Evolutionary conservation across 75 land plant species (phyloP), one percentile per base, ranked within the genome.

Genomic region (Pinus taeda): DNA sequence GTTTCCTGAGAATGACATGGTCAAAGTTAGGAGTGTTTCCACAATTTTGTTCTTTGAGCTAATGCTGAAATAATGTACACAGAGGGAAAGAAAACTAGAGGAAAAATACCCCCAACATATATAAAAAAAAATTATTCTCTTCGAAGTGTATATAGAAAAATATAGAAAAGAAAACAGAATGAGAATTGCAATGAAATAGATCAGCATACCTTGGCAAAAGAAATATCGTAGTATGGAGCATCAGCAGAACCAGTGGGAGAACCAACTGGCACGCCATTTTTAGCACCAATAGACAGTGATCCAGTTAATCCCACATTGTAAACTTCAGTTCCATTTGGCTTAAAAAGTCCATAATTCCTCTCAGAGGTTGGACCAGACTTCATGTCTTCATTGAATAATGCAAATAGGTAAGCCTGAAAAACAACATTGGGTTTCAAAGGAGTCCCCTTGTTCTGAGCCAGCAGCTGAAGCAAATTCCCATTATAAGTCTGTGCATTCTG

Each of bases 301-400:
- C 62, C 62, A 60, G 22, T 22, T 22, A 60, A 60, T 42, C 62
- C 62, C 62, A 81, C 63, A 36, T 78, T 78, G 63, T 82, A 85
- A 15, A 81, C 86, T 14, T 70, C 56, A 26, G 66, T 78, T 60
- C 88, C 33, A 60, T 90, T 82, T 6, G 90, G 81, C 53, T 62
- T 59, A 62, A 90, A 90, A 29, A 92, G 76, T 14, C 95, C 95
- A 60, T 78, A 92, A 75, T 90, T 88, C 59, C 87, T 71, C 83
- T 92, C 95, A 6, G 86, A 75, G 1, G 78, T 75, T 11, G 89
- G 85, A 1, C 91, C 95, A 29, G 82, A 85, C 76, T 89, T 92
- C 57, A 81, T 77, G 76, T 94, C 69, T 78, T 94, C 97, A 61
- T 93, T 92, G 79, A 90, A 94, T 53, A 94, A 74, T 57, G 90